Evolutionary conservation across 2,329 filamentous ascomycete genomes (phyloP).

Genomic region (Apiospora kogelbergensis): DNA sequence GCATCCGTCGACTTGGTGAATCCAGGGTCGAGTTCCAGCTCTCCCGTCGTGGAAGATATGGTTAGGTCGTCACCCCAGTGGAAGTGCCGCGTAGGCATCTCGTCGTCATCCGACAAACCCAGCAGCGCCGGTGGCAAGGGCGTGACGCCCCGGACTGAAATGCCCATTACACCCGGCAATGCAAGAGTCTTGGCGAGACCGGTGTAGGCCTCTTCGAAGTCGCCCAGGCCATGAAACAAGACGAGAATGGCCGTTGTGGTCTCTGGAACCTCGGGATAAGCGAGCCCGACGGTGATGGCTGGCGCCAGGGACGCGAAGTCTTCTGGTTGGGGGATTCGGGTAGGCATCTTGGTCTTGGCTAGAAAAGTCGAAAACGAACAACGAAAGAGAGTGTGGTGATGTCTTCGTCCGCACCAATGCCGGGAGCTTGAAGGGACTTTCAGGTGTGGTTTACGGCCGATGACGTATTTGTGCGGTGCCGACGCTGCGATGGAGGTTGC

Average conservation of each 20-base stretch:
- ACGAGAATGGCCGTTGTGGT: constrained; percentile 73
- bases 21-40: constrained; percentile 62
- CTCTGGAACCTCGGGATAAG: constrained; percentile 54
- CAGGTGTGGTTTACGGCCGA: not conserved
- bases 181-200: constrained; percentile 66
- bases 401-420: not conserved
- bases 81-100: constrained; percentile 36
- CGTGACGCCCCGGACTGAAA: constrained; percentile 71
- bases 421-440: not conserved
- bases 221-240: constrained; percentile 82
- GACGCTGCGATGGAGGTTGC: constrained; percentile 1
- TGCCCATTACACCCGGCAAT: constrained; percentile 74
- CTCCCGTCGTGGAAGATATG: constrained; percentile 50
- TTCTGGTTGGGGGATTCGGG: constrained; percentile 47
- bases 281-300: constrained; percentile 43
- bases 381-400: not conserved
- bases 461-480: constrained; percentile 5
- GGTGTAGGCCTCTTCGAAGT: constrained; percentile 68
- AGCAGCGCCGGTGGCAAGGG: constrained; percentile 68
- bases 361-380: not conserved
- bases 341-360: constrained; percentile 40
- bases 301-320: constrained; percentile 49
- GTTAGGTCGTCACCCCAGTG: constrained; percentile 70
- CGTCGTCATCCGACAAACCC: constrained; percentile 35
- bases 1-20: constrained; percentile 49